A percentile compares a stretch with the other conserved stretches of the same genome.
Conservation (phyloP, 768 basidiomycete genomes). For the Leccinum pellstonianum region DNA sequence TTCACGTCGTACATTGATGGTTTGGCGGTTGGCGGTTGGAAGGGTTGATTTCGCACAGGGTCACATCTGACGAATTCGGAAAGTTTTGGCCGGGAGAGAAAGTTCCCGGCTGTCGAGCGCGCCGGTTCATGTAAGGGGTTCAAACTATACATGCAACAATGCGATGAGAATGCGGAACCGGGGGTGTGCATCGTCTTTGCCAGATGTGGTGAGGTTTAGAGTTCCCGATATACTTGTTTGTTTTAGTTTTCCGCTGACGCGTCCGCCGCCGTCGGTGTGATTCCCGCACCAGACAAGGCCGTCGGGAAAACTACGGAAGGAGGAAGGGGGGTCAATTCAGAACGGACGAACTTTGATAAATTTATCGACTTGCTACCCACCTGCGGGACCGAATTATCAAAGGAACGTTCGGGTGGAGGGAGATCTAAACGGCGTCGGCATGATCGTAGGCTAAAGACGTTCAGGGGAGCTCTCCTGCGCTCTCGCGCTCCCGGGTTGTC, state of each 20-base stretch:
- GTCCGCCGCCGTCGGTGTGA: neutral
- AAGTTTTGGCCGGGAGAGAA: neutral
- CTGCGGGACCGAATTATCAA: slow-evolving; percentile 7
- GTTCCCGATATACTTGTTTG: neutral
- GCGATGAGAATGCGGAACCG: neutral
- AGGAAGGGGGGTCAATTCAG: neutral
- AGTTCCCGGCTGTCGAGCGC: neutral
- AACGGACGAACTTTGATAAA: neutral
- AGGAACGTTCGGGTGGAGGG: neutral
- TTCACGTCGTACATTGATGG: neutral
- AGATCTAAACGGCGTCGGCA: neutral
- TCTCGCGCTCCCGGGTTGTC: neutral
- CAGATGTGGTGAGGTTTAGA: neutral
- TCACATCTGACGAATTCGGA: neutral
- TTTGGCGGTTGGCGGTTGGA: neutral
- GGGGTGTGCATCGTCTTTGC: neutral
- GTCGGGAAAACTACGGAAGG: neutral
- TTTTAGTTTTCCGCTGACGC: neutral
- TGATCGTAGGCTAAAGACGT: neutral
- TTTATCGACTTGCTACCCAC: neutral
- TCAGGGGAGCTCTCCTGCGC: neutral
- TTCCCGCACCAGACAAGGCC: neutral
- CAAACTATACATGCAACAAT: neutral
- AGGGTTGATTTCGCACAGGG: neutral
- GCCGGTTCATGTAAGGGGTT: neutral